Conservation (phyloP, 352 stramenopile species). For the Pilasporangium apinafurcum region DNA sequence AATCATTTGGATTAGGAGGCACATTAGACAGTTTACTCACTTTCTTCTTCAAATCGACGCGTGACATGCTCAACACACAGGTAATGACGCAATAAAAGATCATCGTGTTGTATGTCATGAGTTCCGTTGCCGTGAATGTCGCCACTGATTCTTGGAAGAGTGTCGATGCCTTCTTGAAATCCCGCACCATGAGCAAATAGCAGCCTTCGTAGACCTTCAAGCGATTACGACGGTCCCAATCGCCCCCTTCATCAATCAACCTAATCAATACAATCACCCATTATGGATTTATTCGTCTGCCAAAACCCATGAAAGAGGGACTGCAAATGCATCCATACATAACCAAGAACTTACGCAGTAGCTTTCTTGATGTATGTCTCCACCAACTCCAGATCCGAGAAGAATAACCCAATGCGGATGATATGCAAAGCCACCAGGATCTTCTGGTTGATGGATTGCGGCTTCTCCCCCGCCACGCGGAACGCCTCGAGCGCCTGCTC, state of each 20-base stretch:
- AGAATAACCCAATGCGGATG: conserved; percentile 86
- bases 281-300: too few relatives aligned
- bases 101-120: conserved; percentile 97
- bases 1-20: too few relatives aligned
- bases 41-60: conserved; percentile 96
- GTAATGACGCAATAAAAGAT: conserved; percentile 97
- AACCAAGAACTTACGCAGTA: conserved; percentile 28
- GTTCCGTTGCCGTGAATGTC: conserved; percentile 97
- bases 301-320: too few relatives aligned
- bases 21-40: too few relatives aligned
- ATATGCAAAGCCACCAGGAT: conserved; percentile 96
- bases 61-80: conserved; percentile 91
- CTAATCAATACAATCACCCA: conserved; percentile 12
- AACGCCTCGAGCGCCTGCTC: conserved; percentile 89
- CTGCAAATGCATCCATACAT: background rate
- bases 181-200: conserved; percentile 89
- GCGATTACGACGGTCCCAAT: conserved; percentile 98
- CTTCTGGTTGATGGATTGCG: conserved; percentile 96
- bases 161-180: conserved; percentile 91
- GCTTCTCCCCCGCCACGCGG: conserved; percentile 88
- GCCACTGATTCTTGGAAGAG: conserved; percentile 96
- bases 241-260: conserved; percentile 92
- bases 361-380: conserved; percentile 88
- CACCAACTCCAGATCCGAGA: conserved; percentile 78
- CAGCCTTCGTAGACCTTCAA: conserved; percentile 98